These are phyloP conservation scores for Loxodes magnus DNA, from an alignment of 73 alveolate genomes.

Conservation along the genomic window DNA sequence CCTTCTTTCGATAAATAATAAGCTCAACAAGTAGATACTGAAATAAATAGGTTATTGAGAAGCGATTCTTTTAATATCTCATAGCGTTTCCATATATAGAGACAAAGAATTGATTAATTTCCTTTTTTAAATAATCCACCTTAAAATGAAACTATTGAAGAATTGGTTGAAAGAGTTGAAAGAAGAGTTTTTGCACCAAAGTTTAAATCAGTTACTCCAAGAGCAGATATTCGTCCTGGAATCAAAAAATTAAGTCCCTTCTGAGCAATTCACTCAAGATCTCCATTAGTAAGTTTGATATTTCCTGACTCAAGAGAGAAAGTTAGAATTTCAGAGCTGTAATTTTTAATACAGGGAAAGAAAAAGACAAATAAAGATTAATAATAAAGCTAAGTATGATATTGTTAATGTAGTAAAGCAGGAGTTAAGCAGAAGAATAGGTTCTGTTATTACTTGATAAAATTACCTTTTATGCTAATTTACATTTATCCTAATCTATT, in stretches of 20 bases:
- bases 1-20: constrained; percentile 46
- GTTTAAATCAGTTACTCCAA: too few relatives aligned
- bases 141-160: constrained; percentile 15
- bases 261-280: constrained; percentile 49
- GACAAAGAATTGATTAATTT: constrained; percentile 23
- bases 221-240: constrained; percentile 49
- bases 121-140: constrained; percentile 35
- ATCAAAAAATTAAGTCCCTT: constrained; percentile 43
- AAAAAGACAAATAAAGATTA: background rate
- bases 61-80: constrained; percentile 55
- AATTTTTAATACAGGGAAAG: constrained; percentile 10
- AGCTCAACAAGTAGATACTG: constrained; percentile 42
- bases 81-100: constrained; percentile 33
- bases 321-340: constrained; percentile 47
- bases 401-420: too few relatives aligned
- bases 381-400: too few relatives aligned
- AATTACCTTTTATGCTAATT: too few relatives aligned
- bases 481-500: too few relatives aligned
- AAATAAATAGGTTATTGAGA: constrained; percentile 43
- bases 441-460: too few relatives aligned
- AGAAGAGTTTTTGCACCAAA: constrained; percentile 32
- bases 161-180: constrained; percentile 27
- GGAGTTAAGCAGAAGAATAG: too few relatives aligned
- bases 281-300: constrained; percentile 50
- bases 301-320: constrained; percentile 50